Evolutionary conservation across 2,329 filamentous ascomycete genomes (phyloP), one percentile per base, ranked within the genome.

Genomic region (Gaeumannomyces tritici): DNA sequence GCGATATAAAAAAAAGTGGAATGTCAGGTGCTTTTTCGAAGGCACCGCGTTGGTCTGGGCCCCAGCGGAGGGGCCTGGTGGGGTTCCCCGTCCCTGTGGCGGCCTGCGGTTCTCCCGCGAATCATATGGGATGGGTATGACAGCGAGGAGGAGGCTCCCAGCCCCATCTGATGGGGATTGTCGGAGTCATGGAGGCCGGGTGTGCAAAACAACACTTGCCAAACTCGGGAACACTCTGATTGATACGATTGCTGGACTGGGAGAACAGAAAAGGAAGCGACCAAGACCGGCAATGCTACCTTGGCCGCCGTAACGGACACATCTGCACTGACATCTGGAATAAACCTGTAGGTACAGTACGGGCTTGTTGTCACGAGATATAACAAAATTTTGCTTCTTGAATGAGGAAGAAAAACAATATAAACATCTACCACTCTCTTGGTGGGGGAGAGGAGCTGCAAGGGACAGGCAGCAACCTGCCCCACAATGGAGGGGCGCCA

Each of bases 1-100:
- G 42, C 42, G 42, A n/a, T n/a, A 51, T n/a, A n/a, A 51, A 29
- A 54, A 66, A 65, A 67, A 67, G 66, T 67, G 67, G 67, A 64
- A 67, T 67, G 66, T 68, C 67, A 67, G 65, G 64, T 68, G 67
- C 64, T 67, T 63, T 63, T 60, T 58, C n/a, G 21, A n/a, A 51
- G 9, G 21, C 35, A 51, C 21, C n/a, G 42, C 21, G 42, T 5
- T 51, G 42, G 42, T 51, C 42, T 51, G 42, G 42, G 42, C 42
- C 42, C 42, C 7, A 21, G 18, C 51, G 51, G 58, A 47, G 21
- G 29, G 58, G 47, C 51, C 42, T 27, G 59, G 27, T 54, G 47
- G 59, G 6, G 35, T n/a, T 55, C 28, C 47, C n/a, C 13, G 42
- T 5, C 26, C 28, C 15, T n/a, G 29, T 11, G 31, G 31, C 4